phyloP scores from a whole-genome alignment of 495 filamentous ascomycete species.

The Evernia prunastri region DNA sequence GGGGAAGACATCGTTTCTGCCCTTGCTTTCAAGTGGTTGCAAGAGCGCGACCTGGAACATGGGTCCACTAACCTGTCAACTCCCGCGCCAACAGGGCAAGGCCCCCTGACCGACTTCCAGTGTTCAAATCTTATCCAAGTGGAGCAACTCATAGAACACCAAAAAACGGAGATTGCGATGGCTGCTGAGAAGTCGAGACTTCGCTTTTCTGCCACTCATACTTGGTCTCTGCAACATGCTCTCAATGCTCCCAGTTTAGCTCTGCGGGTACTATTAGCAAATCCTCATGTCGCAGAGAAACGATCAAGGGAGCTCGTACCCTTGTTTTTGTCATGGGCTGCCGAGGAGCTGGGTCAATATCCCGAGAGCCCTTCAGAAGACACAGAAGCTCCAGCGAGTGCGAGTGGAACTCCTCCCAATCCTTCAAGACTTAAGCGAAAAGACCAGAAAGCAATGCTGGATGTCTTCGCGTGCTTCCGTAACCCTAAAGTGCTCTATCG shows the following conservation, averaged over 20 bases:
- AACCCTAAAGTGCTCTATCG: constrained; percentile 81
- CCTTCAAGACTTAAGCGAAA: constrained; percentile 47
- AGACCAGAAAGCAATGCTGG: constrained; percentile 75
- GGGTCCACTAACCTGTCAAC: constrained; percentile 17
- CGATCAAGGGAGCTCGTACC: constrained; percentile 77
- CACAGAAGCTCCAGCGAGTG: constrained; percentile 19
- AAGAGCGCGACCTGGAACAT: constrained; percentile 47
- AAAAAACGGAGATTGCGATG: constrained; percentile 35
- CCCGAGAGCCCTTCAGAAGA: constrained; percentile 36
- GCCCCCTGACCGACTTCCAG: constrained; percentile 60
- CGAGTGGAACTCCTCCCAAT: constrained; percentile 27
- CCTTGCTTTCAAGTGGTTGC: constrained; percentile 75
- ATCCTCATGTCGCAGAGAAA: constrained; percentile 76
- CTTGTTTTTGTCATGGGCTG: constrained; percentile 72
- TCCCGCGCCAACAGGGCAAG: background rate
- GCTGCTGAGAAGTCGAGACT: constrained; percentile 43
- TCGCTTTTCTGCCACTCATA: constrained; percentile 45
- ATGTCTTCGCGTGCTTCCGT: constrained; percentile 73
- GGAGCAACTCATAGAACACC: constrained; percentile 39
- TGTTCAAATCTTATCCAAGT: constrained; percentile 66
- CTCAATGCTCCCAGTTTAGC: constrained; percentile 54
- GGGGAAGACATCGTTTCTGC: constrained; percentile 69
- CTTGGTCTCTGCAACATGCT: constrained; percentile 34
- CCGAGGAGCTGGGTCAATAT: constrained; percentile 41
- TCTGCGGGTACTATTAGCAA: constrained; percentile 64